Evolutionary conservation across 352 stramenopile species (phyloP), one percentile per base, ranked within the genome.

Genomic region (Pythium phragmitis): DNA sequence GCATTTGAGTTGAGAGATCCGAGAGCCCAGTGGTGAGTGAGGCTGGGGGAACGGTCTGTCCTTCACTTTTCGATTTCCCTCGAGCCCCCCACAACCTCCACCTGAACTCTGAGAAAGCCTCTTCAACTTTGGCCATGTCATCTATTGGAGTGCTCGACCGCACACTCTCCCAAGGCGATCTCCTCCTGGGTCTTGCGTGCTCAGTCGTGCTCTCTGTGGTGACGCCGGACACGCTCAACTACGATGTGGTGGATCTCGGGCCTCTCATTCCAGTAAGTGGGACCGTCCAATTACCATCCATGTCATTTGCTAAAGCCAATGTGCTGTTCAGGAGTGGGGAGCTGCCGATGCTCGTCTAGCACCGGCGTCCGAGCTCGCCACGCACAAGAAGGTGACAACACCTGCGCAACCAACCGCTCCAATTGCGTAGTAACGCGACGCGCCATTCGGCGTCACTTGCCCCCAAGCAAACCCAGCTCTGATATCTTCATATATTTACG

Each of bases 171-270:
- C 39, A 59, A 13, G 42, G 42, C 23, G 60, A 67, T 45, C 14
- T 43, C 3, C 7, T 60, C 2, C n/a, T 60, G 6, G 60, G 60
- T 0, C 34, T 42, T 23, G 51, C 42, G 1, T 60, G 50, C n/a
- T 16, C 46, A n/a, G 60, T 34, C 3, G 51, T 61, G 33, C 34
- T 68, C 42, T 45, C 45, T 8, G 50, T 11, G 17, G 17, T 67
- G 28, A 37, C 43, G 19, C 60, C 60, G 8, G 42, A 67, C 28
- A 12, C 53, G 42, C 33, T 68, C n/a, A 41, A 53, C 14, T 61
- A 56, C 43, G 30, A 62, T 11, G 34, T 67, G 11, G 34, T 67
- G 11, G 53, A 57, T 37, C 60, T 68, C 7, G 60, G 60, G n/a
- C 33, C 54, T 7, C 52, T 62, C 3, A 34, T 62, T 8, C 60